Evolutionary conservation across 208 protist species (phyloP).

Genomic region (Trypanosoma theileri): DNA sequence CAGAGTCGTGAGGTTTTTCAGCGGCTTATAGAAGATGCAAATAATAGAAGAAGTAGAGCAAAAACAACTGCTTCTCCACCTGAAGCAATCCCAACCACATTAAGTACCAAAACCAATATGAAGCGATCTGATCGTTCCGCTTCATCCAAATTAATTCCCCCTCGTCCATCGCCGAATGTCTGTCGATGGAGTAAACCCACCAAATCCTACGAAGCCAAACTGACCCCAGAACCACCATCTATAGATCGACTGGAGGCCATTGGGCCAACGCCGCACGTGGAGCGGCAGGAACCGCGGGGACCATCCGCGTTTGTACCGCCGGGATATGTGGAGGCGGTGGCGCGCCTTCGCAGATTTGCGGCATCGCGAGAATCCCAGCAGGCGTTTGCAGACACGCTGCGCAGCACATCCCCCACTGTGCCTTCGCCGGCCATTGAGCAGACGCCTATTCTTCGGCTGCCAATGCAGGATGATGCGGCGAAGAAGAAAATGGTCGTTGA

Average conservation of each 20-base stretch:
- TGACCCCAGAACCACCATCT: conserved; percentile 22
- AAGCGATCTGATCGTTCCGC: background rate
- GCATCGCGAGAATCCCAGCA: conserved; percentile 28
- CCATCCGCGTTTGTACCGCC: conserved; percentile 61
- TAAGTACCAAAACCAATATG: background rate
- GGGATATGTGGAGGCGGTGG: conserved; percentile 80
- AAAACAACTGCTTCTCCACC: background rate
- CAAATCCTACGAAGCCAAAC: conserved; percentile 56
- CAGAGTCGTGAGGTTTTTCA: conserved; percentile 22
- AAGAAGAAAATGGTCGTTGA: conserved; percentile 35
- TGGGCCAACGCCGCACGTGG: conserved; percentile 53
- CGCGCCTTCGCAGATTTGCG: conserved; percentile 53
- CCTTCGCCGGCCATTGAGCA: background rate
- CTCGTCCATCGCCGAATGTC: background rate
- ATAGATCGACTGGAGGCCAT: conserved; percentile 33
- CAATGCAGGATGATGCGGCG: conserved; percentile 26
- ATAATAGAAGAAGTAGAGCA: conserved; percentile 9
- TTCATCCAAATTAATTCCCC: background rate
- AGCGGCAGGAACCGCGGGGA: conserved; percentile 48
- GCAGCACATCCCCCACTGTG: background rate
- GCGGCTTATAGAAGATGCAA: conserved; percentile 28
- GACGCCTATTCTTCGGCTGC: conserved; percentile 66
- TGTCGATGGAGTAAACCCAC: conserved; percentile 55
- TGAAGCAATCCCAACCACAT: background rate
- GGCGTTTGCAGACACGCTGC: conserved; percentile 21